Evolutionary conservation across 2,329 filamentous ascomycete genomes (phyloP), one percentile per base, ranked within the genome.

Genomic region (Pezicula radicicola): DNA sequence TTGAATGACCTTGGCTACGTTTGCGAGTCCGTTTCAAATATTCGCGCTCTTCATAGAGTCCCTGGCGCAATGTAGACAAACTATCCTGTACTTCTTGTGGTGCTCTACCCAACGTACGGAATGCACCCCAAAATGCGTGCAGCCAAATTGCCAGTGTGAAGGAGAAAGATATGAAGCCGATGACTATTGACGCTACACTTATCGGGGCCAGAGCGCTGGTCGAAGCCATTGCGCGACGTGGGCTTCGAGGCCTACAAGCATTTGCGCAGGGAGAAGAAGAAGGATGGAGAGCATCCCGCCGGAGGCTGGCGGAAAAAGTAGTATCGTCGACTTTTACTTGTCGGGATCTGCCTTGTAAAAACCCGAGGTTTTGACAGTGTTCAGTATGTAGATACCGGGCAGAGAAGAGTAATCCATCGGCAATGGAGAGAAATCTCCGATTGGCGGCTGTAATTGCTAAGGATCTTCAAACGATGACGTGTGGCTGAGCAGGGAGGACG

Each of bases 1-100:
- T 53, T 6, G 49, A 44, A 10, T 28, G n/a, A 7, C 21, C 16
- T 8, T 51, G 45, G n/a, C 54, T 45, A 1, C 48, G 51, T 9
- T 49, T 45, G 2, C 57, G 54, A 18, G 55, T 58, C 3, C 55
- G 50, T 37, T 55, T 58, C 0, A 62, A 57, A 39, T 61, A 56
- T 41, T 61, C 59, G 30, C 56, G 55, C 39, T 61, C 59, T 55
- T 61, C 55, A 51, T 61, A 63, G 2, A 61, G 54, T 2, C 54
- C 56, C 49, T 61, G 60, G 9, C 60, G 57, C 15, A 61, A 52
- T 8, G 52, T 59, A 19, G 52, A 52, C 13, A 63, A 44, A 1
- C 48, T 48, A 45, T 60, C 59, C 50, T 47, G 53, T 6, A 61
- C 48, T 48, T 61, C 53, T 10, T 16, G 41, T 0, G 53, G 57